phyloP scores from a whole-genome alignment of 2,329 filamentous ascomycete genomes.

The Chalaropsis thielavioides region DNA sequence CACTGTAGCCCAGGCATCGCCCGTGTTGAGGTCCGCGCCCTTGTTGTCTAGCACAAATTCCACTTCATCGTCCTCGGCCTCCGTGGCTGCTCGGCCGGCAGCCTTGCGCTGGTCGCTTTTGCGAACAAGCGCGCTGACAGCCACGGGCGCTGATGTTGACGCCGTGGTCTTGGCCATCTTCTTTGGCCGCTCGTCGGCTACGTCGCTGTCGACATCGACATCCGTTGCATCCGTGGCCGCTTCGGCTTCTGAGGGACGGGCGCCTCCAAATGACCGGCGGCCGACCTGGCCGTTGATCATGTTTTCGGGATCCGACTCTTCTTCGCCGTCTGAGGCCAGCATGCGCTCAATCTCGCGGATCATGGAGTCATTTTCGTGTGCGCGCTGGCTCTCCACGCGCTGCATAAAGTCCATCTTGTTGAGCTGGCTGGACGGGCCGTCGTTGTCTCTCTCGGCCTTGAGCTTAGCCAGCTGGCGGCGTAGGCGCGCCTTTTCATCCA shows the following conservation, averaged over 20 bases:
- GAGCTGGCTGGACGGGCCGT: slow-evolving; percentile 49
- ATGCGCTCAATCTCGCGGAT: slow-evolving; percentile 55
- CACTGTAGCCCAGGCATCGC: slow-evolving; percentile 14
- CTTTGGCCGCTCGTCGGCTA: slow-evolving; percentile 20
- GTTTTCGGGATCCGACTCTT: slow-evolving; percentile 39
- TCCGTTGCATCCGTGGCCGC: slow-evolving; percentile 5
- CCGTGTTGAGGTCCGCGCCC: slow-evolving; percentile 8
- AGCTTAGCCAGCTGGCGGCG: slow-evolving; percentile 33
- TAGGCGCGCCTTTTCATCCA: slow-evolving; percentile 34
- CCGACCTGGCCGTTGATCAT: slow-evolving; percentile 35
- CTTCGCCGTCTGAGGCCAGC: slow-evolving; percentile 47
- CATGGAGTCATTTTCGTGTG: slow-evolving; percentile 66
- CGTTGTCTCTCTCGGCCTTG: slow-evolving; percentile 31
- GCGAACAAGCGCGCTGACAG: slow-evolving; percentile 11
- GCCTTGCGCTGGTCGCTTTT: slow-evolving; percentile 19
- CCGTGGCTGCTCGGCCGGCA: slow-evolving; percentile 19
- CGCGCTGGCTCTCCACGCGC: slow-evolving; percentile 65
- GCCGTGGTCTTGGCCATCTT: slow-evolving; percentile 16
- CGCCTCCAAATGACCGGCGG: slow-evolving; percentile 43
- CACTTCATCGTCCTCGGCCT: slow-evolving; percentile 20
- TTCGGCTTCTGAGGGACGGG: slow-evolving; percentile 21
- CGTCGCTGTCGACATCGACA: slow-evolving; percentile 20
- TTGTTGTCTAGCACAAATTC: slow-evolving; percentile 20
- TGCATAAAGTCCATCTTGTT: slow-evolving; percentile 90
- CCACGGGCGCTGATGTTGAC: background rate